Percentiles rank a stretch among this genome's conserved stretches.
Evolutionary conservation across 768 basidiomycete species (phyloP).

Genomic region (Russula dissimulans): DNA sequence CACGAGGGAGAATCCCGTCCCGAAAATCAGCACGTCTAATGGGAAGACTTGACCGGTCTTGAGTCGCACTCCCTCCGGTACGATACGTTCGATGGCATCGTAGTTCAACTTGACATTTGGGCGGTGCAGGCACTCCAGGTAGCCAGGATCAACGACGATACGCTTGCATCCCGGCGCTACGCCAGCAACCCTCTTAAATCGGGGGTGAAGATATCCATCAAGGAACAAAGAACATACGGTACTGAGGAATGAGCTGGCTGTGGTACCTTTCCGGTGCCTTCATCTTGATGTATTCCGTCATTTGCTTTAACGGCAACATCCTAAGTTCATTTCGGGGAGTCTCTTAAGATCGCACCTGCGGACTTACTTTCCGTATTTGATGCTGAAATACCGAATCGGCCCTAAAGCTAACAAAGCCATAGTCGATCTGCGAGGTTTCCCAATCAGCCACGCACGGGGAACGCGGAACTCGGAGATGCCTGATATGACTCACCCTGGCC

Average conservation of each 20-base stretch:
- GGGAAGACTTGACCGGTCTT: slow-evolving; percentile 41
- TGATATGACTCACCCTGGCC: slow-evolving; percentile 31
- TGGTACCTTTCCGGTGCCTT: slow-evolving; percentile 32
- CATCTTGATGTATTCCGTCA: slow-evolving; percentile 38
- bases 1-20: slow-evolving; percentile 45
- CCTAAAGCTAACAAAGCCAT: not conserved
- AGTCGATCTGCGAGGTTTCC: not conserved
- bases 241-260: slow-evolving; percentile 37
- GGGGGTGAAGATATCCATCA: not conserved
- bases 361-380: not conserved
- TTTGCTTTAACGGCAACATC: slow-evolving; percentile 23
- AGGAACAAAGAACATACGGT: slow-evolving; percentile 31
- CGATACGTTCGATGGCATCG: slow-evolving; percentile 40
- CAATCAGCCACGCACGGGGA: not conserved
- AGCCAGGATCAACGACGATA: slow-evolving; percentile 51
- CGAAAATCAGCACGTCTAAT: slow-evolving; percentile 50
- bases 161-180: slow-evolving; percentile 55
- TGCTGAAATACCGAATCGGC: not conserved
- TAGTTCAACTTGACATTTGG: slow-evolving; percentile 46
- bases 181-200: not conserved
- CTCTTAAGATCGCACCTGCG: no score
- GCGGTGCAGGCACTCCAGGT: slow-evolving; percentile 41
- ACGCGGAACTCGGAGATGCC: not conserved
- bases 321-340: not conserved
- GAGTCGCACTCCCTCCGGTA: slow-evolving; percentile 41